These are phyloP conservation scores for Microthlaspi erraticum DNA, from an alignment of 345 rosid species.

Conservation along the genomic window DNA sequence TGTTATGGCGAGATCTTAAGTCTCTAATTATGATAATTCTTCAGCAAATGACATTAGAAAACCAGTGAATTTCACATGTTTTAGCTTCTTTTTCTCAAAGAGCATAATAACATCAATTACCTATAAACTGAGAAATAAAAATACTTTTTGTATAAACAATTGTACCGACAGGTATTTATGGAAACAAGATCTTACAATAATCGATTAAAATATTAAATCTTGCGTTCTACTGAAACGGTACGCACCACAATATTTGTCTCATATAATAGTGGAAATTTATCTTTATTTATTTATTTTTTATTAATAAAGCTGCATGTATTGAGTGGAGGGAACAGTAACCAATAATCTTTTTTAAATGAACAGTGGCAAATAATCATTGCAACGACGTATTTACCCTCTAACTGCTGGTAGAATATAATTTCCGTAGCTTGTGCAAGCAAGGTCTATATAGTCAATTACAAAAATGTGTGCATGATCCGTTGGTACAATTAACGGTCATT, in stretches of 20 bases:
- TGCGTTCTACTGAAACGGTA: slow-evolving; percentile 32
- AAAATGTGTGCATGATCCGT: slow-evolving; percentile 24
- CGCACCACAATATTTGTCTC: slow-evolving; percentile 23
- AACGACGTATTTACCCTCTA: slow-evolving; percentile 1
- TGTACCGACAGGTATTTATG: slow-evolving; percentile 39
- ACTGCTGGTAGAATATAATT: background rate
- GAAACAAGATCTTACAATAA: background rate
- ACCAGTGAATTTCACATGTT: no score
- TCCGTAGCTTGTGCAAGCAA: background rate
- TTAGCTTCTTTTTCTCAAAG: background rate
- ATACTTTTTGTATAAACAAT: slow-evolving; percentile 5
- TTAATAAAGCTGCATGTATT: slow-evolving; percentile 22
- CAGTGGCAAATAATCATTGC: background rate
- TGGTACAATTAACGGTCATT: slow-evolving; percentile 23
- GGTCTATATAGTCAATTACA: slow-evolving; percentile 14
- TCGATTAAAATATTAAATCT: slow-evolving; percentile 27
- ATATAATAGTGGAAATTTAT: slow-evolving; percentile 12
- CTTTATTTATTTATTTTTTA: background rate
- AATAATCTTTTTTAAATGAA: background rate
- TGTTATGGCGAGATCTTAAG: background rate
- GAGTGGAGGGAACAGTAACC: slow-evolving; percentile 33
- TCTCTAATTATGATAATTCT: background rate
- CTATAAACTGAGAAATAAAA: background rate
- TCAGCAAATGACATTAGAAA: background rate
- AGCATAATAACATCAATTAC: background rate